A percentile compares a stretch with the other conserved stretches of the same genome.
Evolutionary conservation across 2,329 filamentous ascomycete species (phyloP).

Genomic region (Hypoxylon sp.): DNA sequence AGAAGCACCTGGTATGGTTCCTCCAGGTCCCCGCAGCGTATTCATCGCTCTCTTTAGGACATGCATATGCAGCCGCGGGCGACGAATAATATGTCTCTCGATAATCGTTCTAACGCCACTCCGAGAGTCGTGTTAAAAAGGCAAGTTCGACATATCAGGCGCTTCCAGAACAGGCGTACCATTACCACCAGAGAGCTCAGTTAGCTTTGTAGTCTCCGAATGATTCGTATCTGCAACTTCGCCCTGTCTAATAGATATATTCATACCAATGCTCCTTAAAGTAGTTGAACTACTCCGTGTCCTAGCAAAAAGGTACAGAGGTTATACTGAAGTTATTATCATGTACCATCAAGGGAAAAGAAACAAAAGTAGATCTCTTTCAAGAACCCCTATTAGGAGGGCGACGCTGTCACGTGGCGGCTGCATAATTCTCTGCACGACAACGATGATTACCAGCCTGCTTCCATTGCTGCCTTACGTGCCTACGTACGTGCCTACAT

Average conservation of each 20-base stretch:
- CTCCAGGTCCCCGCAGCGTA: neutral
- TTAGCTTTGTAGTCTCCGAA: neutral
- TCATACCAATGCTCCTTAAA: neutral
- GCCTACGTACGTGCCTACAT: neutral
- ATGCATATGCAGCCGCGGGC: neutral
- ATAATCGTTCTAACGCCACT: neutral
- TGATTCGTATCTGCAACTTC: no score
- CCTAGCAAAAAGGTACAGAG: neutral
- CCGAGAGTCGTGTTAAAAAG: neutral
- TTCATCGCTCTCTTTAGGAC: neutral
- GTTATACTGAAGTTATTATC: neutral
- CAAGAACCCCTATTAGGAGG: neutral
- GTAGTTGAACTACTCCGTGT: no score
- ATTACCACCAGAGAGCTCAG: neutral
- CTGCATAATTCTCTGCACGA: neutral
- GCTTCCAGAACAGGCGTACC: neutral
- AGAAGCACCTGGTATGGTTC: neutral
- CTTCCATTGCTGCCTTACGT: neutral
- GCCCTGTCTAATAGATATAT: neutral
- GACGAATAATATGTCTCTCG: neutral
- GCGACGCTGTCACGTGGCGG: neutral
- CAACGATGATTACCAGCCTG: neutral
- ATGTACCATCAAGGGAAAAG: neutral
- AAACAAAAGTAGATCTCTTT: neutral
- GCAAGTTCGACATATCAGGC: neutral